Evolutionary conservation across 1,139 yeast species (phyloP), one percentile per base, ranked within the genome.

Genomic region (Nadsonia starkeyi-henricii): DNA sequence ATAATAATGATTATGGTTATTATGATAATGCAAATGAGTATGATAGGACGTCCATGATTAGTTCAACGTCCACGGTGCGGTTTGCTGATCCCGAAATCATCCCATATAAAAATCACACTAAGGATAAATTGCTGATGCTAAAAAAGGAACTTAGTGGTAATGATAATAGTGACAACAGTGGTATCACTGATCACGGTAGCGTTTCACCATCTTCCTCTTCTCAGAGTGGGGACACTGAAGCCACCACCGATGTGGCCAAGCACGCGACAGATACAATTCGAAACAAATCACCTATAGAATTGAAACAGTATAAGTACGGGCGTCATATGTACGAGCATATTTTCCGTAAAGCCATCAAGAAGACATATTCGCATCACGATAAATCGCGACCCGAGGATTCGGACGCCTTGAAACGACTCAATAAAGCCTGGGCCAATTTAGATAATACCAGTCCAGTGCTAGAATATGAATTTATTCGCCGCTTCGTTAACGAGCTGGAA

Each of bases 1-100:
- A 45, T 26, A 33, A 33, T 33, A 15, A 33, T 33, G 3, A 33
- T 33, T 13, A 13, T 15, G 39, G 17, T 13, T 9, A 33, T 15
- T 9, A 36, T 47, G 37, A 51, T 49, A 18, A 50, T 52, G 8
- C 48, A 37, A 33, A 5, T 44, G 48, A 18, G 15, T 19, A 7
- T 18, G 2, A n/a, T n/a, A 42, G 44, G 12, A 47, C 48, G 8
- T 30, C 42, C 20, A 42, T 47, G 28, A 13, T 18, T 15, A 46
- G 46, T 15, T n/a, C 39, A 4, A 13, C 39, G 17, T 12, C 33
- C 28, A 8, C 48, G 39, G 28, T 44, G 20, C 7, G 39, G 13
- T 26, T 44, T 17, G 43, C 44, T 9, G 41, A 39, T 12, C 20
- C 41, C 4, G 41, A 45, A 20, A 48, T 45, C 15, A 17, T 39